These are phyloP conservation scores for Leccinum griseonigrum DNA, from an alignment of 1,284 basidiomycete species.

Conservation along the genomic window DNA sequence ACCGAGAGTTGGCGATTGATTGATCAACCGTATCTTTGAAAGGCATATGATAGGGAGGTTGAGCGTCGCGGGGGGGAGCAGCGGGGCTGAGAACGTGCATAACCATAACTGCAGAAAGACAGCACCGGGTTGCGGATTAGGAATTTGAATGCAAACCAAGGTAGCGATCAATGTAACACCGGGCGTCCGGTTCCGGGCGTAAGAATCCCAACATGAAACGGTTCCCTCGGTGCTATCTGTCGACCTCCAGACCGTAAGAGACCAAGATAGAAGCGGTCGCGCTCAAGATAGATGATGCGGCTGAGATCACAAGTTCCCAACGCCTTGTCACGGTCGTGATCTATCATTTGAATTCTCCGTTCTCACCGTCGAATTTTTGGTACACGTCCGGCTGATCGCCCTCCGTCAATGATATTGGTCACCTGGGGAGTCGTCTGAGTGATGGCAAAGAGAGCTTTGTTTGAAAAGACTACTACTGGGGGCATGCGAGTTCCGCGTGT, in stretches of 20 bases:
- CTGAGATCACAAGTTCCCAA: conserved; percentile 11
- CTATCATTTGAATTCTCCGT: conserved; percentile 10
- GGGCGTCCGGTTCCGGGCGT: conserved; percentile 15
- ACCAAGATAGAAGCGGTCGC: conserved; percentile 18
- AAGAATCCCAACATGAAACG: conserved; percentile 17
- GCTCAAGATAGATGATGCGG: conserved; percentile 11
- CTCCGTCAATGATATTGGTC: neutral
- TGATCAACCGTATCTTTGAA: conserved; percentile 9
- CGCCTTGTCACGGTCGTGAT: conserved; percentile 1
- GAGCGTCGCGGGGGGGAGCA: neutral
- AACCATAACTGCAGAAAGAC: neutral
- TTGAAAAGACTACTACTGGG: neutral
- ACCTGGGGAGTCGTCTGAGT: neutral
- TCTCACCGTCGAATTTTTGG: conserved; percentile 13
- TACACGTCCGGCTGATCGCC: conserved; percentile 6
- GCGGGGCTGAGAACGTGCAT: neutral
- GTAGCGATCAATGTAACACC: conserved; percentile 14
- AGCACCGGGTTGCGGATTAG: neutral
- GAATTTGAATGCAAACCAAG: conserved; percentile 1
- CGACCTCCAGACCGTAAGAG: conserved; percentile 1
- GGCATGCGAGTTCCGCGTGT: conserved; percentile 2
- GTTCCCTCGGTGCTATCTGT: conserved; percentile 7
- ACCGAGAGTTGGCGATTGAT: conserved; percentile 13
- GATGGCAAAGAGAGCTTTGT: neutral
- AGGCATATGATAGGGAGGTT: neutral